A percentile compares a stretch with the other conserved stretches of the same genome.
These are phyloP conservation scores for Serendipita sp. DNA, from an alignment of 768 basidiomycete genomes.

Conservation along the genomic window DNA sequence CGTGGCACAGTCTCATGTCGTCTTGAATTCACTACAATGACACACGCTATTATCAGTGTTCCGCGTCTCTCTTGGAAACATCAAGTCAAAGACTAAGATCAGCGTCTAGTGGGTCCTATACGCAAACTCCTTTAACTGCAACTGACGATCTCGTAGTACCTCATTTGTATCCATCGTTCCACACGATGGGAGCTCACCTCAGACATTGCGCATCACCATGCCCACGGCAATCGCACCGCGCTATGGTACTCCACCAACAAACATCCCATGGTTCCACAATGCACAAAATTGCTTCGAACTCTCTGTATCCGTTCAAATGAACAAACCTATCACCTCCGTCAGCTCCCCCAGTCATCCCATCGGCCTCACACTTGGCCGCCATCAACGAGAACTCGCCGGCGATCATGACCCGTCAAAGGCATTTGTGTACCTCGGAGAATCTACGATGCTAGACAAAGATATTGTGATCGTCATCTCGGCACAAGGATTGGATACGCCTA, in stretches of 20 bases:
- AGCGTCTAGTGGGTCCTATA: not conserved
- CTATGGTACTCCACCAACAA: not conserved
- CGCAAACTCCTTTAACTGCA: not conserved
- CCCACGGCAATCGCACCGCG: not conserved
- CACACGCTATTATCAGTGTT: no score
- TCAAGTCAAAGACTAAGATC: not conserved
- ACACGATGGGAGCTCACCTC: not conserved
- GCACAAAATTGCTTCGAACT: not conserved
- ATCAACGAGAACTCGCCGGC: no score
- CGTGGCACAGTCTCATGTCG: not conserved
- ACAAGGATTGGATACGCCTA: conserved; percentile 33
- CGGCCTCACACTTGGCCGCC: not conserved
- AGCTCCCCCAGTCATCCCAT: conserved; percentile 1
- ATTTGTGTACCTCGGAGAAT: not conserved
- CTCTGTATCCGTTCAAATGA: not conserved
- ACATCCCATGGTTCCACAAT: not conserved
- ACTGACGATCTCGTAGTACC: not conserved
- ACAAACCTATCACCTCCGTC: not conserved
- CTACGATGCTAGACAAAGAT: conserved; percentile 29
- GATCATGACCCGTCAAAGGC: not conserved
- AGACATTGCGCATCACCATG: not conserved
- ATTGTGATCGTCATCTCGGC: conserved; percentile 38
- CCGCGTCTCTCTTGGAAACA: conserved; percentile 4
- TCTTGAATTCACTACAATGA: not conserved
- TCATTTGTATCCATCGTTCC: conserved; percentile 2